A percentile compares a stretch with the other conserved stretches of the same genome.
Evolutionary conservation across 1,284 basidiomycete species (phyloP).

Genomic region (Coniophora puteana): DNA sequence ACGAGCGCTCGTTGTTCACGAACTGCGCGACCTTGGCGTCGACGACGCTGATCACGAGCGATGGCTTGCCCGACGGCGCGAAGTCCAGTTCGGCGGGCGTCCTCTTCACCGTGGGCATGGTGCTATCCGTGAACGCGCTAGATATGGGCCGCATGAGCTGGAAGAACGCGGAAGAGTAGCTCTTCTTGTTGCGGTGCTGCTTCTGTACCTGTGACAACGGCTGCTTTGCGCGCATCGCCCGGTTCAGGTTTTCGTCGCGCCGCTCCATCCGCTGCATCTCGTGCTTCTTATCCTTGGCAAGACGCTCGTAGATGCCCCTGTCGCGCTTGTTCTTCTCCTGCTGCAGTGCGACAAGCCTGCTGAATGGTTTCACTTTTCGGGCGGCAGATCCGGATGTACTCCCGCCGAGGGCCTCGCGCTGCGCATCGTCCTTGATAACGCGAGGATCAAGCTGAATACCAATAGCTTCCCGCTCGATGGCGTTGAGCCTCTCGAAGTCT

Average conservation of each 20-base stretch:
- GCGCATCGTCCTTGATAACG: constrained; percentile 67
- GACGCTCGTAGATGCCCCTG: constrained; percentile 56
- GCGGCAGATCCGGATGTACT: constrained; percentile 41
- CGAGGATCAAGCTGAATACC: constrained; percentile 62
- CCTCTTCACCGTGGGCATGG: constrained; percentile 42
- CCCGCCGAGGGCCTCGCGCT: constrained; percentile 52
- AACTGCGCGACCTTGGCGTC: constrained; percentile 66
- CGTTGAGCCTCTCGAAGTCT: constrained; percentile 71
- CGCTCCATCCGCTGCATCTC: constrained; percentile 69
- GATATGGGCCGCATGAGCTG: constrained; percentile 84
- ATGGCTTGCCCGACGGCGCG: constrained; percentile 60
- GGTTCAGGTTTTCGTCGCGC: constrained; percentile 68
- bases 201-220: constrained; percentile 45
- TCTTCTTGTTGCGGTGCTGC: constrained; percentile 79
- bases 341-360: constrained; percentile 55
- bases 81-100: constrained; percentile 76
- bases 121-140: constrained; percentile 71
- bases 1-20: constrained; percentile 76
- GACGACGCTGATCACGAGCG: constrained; percentile 67
- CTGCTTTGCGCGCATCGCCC: constrained; percentile 64
- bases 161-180: constrained; percentile 75
- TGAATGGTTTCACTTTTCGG: constrained; percentile 64
- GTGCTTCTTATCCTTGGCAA: constrained; percentile 68
- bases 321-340: constrained; percentile 79
- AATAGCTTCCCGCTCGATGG: constrained; percentile 64